These are phyloP conservation scores for Penicillium sp. DNA, from an alignment of 2,329 filamentous ascomycete genomes.

Conservation along the genomic window DNA sequence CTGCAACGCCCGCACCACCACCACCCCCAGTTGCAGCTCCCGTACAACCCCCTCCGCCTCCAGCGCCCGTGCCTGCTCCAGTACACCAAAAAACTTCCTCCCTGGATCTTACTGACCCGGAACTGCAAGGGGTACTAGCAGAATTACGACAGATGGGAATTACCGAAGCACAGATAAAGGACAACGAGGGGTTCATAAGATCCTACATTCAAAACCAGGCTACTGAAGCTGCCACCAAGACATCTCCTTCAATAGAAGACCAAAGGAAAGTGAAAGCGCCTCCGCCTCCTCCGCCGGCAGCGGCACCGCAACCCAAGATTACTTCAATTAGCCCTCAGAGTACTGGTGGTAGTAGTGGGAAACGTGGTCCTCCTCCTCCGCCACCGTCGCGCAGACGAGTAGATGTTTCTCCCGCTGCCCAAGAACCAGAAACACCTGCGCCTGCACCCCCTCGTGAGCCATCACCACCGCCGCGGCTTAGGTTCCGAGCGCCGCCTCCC, in stretches of 20 bases:
- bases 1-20: constrained; percentile 3
- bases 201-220: constrained; percentile 62
- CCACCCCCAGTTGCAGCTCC: constrained; percentile 30
- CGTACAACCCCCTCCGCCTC: constrained; percentile 16
- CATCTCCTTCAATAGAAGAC: constrained; percentile 41
- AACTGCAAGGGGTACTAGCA: constrained; percentile 58
- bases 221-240: constrained; percentile 39
- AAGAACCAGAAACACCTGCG: constrained; percentile 53
- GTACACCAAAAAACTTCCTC: constrained; percentile 38
- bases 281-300: constrained; percentile 59
- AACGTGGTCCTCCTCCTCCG: constrained; percentile 59
- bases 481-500: constrained; percentile 82
- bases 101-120: constrained; percentile 60
- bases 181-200: constrained; percentile 66
- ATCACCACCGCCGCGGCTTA: constrained; percentile 65
- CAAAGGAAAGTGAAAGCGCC: constrained; percentile 52
- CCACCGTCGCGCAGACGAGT: constrained; percentile 45
- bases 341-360: constrained; percentile 52
- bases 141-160: constrained; percentile 63
- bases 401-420: constrained; percentile 39
- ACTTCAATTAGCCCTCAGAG: constrained; percentile 57
- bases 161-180: constrained; percentile 63
- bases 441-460: constrained; percentile 64
- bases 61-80: constrained; percentile 27
- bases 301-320: constrained; percentile 39